Conservation (phyloP, 2,329 filamentous ascomycete genomes). For the Fusarium buharicum region DNA sequence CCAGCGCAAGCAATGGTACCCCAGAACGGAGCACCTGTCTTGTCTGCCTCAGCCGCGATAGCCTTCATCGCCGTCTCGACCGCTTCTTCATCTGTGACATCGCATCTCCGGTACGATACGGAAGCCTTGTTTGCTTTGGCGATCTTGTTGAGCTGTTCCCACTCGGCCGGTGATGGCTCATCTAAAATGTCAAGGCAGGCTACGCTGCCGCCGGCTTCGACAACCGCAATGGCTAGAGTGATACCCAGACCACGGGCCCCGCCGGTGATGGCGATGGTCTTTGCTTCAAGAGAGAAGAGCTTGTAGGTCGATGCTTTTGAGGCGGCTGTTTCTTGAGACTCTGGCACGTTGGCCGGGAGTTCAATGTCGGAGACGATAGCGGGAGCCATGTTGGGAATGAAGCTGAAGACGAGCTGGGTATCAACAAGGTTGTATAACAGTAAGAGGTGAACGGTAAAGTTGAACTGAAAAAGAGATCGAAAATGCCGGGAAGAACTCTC, state of each 20-base stretch:
- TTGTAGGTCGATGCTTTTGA: conserved; percentile 42
- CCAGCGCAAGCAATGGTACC: conserved; percentile 60
- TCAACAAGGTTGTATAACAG: background rate
- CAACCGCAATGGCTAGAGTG: conserved; percentile 58
- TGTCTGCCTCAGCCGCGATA: conserved; percentile 51
- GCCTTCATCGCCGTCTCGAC: conserved; percentile 51
- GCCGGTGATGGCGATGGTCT: conserved; percentile 61
- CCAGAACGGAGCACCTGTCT: conserved; percentile 48
- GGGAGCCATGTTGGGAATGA: conserved; percentile 38
- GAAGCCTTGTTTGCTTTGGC: conserved; percentile 50
- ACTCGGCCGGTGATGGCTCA: conserved; percentile 52
- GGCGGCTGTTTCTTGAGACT: conserved; percentile 48
- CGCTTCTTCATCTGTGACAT: conserved; percentile 58
- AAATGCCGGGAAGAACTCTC: background rate
- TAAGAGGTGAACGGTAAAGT: background rate
- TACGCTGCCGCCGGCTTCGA: conserved; percentile 61
- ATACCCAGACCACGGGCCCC: conserved; percentile 63
- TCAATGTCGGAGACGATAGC: conserved; percentile 47
- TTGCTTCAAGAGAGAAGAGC: conserved; percentile 58
- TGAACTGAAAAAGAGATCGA: background rate
- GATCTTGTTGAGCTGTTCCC: conserved; percentile 55
- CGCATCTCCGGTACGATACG: conserved; percentile 56
- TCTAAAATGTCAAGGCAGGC: conserved; percentile 60
- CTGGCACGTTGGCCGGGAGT: conserved; percentile 45
- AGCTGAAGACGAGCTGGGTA: background rate